Evolutionary conservation across 345 rosid genomes (phyloP), one percentile per base, ranked within the genome.

Genomic region (Camelina hispida): DNA sequence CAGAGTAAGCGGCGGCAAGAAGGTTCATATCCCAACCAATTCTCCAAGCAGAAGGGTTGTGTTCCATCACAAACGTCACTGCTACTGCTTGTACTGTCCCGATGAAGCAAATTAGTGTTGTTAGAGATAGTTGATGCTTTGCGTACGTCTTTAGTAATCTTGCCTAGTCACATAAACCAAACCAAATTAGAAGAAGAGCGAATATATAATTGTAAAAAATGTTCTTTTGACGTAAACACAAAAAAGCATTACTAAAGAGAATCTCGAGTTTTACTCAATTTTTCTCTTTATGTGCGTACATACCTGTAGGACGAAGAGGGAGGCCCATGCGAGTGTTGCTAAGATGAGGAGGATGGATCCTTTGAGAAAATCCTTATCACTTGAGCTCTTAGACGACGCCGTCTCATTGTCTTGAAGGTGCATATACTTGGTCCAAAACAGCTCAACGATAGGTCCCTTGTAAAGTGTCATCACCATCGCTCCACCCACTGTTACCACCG

Each of bases 401-500:
- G 72, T 20, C 7, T 34, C 47, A 43, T 61, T 77, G 13, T 64
- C 55, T 68, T 82, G 81, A n/a, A 40, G 6, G 66, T 68, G 69
- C 59, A 46, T 57, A 58, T 66, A 74, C 30, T 78, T 80, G 12
- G 85, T 82, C 98, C 98, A 91, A 20, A 96, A 93, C 17, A 93
- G 73, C 62, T 69, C 78, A 57, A 91, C 16, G 62, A 79, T 68
- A 2, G 89, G 82, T 46, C 96, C 96, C 44, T 85, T 86, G 30
- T 86, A 56, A 44, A 84, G 55, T 16, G 94, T 87, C 97, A 93
- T 91, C 8, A 93, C 2, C 93, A 88, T 89, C 14, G 98, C 98
- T 72, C 96, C 98, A 3, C 86, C 96, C 11, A 91, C 87, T 4
- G 96, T 87, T 64, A 93, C 90, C 9, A 87, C 16, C 3, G 98